Conservation (phyloP, 768 basidiomycete genomes). For the Holtermannia corniformis region DNA sequence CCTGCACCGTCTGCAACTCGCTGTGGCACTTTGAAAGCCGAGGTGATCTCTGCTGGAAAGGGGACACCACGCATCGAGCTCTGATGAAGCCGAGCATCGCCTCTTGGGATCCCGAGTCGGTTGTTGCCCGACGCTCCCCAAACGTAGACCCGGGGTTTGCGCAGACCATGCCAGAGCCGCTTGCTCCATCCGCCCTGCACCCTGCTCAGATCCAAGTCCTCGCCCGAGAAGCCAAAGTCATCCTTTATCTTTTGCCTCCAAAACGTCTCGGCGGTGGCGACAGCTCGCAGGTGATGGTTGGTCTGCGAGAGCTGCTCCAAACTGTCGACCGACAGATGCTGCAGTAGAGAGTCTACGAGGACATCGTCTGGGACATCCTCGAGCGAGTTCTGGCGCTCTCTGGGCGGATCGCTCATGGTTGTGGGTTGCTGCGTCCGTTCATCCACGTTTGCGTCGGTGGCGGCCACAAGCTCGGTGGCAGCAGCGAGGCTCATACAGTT, state of each 20-base stretch:
- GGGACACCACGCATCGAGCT: slow-evolving; percentile 11
- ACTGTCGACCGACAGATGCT: not conserved
- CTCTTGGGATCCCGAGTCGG: slow-evolving; percentile 11
- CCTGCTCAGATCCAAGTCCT: slow-evolving; percentile 8
- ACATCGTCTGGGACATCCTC: not conserved
- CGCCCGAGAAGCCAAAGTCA: slow-evolving; percentile 20
- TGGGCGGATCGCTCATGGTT: no score
- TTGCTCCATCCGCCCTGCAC: slow-evolving; percentile 11
- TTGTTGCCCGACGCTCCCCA: slow-evolving; percentile 31
- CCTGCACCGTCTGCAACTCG: not conserved
- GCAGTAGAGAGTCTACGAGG: not conserved
- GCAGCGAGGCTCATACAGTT: no score
- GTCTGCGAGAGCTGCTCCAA: not conserved
- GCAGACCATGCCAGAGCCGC: slow-evolving; percentile 12
- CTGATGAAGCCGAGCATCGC: not conserved
- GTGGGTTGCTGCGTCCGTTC: no score
- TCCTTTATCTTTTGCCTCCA: slow-evolving; percentile 22
- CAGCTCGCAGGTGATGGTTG: not conserved
- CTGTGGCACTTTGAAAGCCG: slow-evolving; percentile 9
- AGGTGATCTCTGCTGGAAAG: slow-evolving; percentile 17
- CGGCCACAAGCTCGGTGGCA: no score
- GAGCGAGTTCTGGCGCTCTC: no score
- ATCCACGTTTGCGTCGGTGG: no score
- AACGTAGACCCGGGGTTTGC: slow-evolving; percentile 20
- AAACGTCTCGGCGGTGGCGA: slow-evolving; percentile 12